Conservation (phyloP, 2,329 filamentous ascomycete species). For the Nectriaceae sp. region DNA sequence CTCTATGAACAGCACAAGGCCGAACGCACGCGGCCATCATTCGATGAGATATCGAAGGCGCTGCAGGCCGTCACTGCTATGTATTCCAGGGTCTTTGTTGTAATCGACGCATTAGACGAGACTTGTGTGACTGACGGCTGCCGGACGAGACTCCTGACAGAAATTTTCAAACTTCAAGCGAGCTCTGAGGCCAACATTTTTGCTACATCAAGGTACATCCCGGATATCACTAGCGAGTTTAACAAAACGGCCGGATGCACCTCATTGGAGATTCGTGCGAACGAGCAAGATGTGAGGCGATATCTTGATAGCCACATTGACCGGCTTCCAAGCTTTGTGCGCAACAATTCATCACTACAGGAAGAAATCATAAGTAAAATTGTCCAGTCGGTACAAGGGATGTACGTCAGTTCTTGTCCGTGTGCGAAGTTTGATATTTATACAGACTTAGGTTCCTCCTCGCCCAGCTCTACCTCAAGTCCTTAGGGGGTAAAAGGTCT, state of each 20-base stretch:
- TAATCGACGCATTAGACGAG: conserved; percentile 6
- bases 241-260: conserved; percentile 1
- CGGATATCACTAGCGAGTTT: not conserved
- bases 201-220: conserved; percentile 1
- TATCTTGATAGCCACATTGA: conserved; percentile 8
- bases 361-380: conserved; percentile 6
- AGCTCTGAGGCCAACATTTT: not conserved
- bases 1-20: not conserved
- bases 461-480: conserved; percentile 9
- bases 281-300: conserved; percentile 7
- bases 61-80: not conserved
- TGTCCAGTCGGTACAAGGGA: not conserved
- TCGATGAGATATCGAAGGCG: conserved; percentile 4
- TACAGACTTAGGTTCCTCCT: conserved; percentile 14
- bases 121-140: not conserved
- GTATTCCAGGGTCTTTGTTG: conserved; percentile 1
- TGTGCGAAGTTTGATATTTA: no score
- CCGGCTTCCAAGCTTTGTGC: conserved; percentile 3
- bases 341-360: conserved; percentile 1
- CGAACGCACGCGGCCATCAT: not conserved
- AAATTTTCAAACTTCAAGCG: conserved; percentile 6
- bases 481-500: conserved; percentile 8
- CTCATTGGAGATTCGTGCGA: conserved; percentile 9
- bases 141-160: not conserved
- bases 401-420: no score